Base-by-base conservation (phyloP, 2,329 filamentous ascomycete genomes). In the Dothidotthia symphoricarpi region DNA sequence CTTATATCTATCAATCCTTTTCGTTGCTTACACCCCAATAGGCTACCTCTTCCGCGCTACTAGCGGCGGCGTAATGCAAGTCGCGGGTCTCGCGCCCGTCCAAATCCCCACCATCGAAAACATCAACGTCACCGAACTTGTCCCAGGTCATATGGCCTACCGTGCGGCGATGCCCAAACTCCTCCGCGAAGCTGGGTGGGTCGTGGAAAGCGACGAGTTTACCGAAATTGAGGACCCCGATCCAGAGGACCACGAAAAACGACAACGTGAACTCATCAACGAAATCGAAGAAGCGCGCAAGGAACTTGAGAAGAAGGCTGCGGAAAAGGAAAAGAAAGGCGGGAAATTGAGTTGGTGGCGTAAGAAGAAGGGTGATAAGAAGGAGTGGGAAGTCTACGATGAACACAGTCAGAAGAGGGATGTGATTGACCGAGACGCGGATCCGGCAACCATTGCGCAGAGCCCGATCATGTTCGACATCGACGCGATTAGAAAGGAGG, bases 161-260 rank as follows among this genome's bases (percentile, higher is more conserved):
- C 87, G 93, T 65, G 80, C 81, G 16, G 87, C 89, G 25, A 97
- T 98, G 85, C 93, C 93, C 12, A 81, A 81, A 40, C 75, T 98
- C 13, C 75, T 98, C 34, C 82, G 88, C 46, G 85, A 91, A 62
- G 88, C 90, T 24, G 93, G 90, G 12, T 98, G 90, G 89, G 72
- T 84, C 36, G 87, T 97, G 3, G 84, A 95, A 58, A 90, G 85
- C 49, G 89, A 96, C 54, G 91, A 97, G 63, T 98, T 97, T 61
- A 83, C 80, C 1, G 93, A 98, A 68, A 97, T 98, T 43, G 93
- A 97, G 63, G 93, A 98, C 53, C 89, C 93, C 0, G 93, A 98
- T 58, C 93, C 93, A 0, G 93, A 97, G 0, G 91, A 95, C 53
- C 91, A 97, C 68, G 77, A 81, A 34, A 78, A 88, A 62, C 78